Conservation (phyloP, 768 basidiomycete species). For the Cystobasidium tubakii region DNA sequence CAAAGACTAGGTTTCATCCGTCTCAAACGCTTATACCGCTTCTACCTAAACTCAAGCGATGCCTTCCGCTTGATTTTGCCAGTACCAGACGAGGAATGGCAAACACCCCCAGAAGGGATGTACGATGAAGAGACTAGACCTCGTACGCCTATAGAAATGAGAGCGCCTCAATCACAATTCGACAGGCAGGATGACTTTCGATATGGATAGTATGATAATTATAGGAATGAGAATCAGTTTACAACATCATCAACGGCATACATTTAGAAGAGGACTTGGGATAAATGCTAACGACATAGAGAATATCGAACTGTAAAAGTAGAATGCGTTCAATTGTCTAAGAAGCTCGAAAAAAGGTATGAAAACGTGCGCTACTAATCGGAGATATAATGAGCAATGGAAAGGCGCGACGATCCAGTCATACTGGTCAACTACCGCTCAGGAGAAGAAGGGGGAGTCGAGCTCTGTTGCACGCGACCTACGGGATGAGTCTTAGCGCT, state of each 20-base stretch:
- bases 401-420: not conserved
- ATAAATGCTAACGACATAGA: no score
- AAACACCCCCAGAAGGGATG: not conserved
- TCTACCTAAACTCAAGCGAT: constrained; percentile 64
- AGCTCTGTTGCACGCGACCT: constrained; percentile 3
- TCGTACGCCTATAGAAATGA: constrained; percentile 7
- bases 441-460: constrained; percentile 33
- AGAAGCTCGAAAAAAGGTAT: no score
- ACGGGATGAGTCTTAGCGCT: not conserved
- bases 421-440: not conserved
- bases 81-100: constrained; percentile 27
- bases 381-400: constrained; percentile 16
- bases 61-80: constrained; percentile 33
- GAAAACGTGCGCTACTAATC: no score
- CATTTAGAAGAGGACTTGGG: no score
- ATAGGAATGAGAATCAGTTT: not conserved
- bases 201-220: not conserved
- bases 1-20: constrained; percentile 88
- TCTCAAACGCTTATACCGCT: constrained; percentile 87
- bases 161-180: not conserved
- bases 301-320: no score
- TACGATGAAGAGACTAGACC: constrained; percentile 6
- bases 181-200: not conserved
- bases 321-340: no score
- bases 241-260: not conserved